Evolutionary conservation across 2,329 filamentous ascomycete species (phyloP), one percentile per base, ranked within the genome.

Genomic region (Scedosporium dehoogii): DNA sequence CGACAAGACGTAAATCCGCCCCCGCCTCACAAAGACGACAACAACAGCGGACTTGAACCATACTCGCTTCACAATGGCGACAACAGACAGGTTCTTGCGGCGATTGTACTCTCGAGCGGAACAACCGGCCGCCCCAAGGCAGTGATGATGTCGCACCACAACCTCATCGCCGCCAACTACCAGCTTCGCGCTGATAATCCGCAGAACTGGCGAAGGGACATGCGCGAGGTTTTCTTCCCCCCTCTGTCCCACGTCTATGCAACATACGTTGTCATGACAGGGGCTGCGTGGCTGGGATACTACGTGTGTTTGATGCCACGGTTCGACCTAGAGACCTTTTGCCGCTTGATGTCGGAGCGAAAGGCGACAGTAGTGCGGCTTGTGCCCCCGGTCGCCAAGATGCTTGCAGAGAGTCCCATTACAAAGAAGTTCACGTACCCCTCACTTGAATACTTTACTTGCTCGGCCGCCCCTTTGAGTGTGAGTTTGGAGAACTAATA

Each of bases 51-150:
- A 33, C 27, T 29, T 5, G 27, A 29, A 29, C 27, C 27, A 3
- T 33, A 33, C 29, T 33, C 29, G 29, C 29, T 33, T 7, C 29
- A 33, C 29, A 33, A 33, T 33, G 29, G 57, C 3, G 57, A 59
- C 18, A 44, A 38, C 16, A 16, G 27, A 38, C 12, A 33, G 14
- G 57, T 59, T 7, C 57, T 59, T 33, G 27, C 57, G 12, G 57
- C 57, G 6, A 33, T 59, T n/a, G 29, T 59, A 21, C 27, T 63
- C 29, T 63, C 62, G 66, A 82, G 78, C 59, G 84, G 84, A 1
- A 87, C 84, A 0, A 86, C 84, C 0, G 83, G 83, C 0, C 70
- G 86, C 2, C 84, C 85, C 0, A 88, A 87, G 68, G 83, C 81
- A 0, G 79, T 81, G 12, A 77, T 78, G 64, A 75, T 86, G 51